These are phyloP conservation scores for Pterocarpus santalinus DNA, from an alignment of 306 rosid species.

Conservation along the genomic window DNA sequence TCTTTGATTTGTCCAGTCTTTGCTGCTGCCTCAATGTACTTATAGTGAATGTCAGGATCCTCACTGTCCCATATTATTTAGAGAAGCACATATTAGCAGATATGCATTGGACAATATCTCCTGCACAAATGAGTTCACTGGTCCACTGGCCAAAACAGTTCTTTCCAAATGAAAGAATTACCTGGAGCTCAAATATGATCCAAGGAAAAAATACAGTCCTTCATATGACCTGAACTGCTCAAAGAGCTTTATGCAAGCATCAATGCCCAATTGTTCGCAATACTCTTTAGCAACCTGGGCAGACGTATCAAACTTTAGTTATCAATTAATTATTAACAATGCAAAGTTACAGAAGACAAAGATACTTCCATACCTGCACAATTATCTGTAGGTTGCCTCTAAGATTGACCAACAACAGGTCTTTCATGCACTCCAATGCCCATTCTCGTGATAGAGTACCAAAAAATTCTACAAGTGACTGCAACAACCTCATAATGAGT, in stretches of 20 bases:
- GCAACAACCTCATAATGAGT: slow-evolving; percentile 48
- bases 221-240: slow-evolving; percentile 98
- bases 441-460: slow-evolving; percentile 95
- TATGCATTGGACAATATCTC: slow-evolving; percentile 20
- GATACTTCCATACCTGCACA: slow-evolving; percentile 73
- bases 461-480: slow-evolving; percentile 97
- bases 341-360: slow-evolving; percentile 16
- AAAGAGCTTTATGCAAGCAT: slow-evolving; percentile 91
- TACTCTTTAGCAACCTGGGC: slow-evolving; percentile 96
- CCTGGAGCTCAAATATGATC: slow-evolving; percentile 99
- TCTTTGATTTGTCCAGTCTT: slow-evolving; percentile 99
- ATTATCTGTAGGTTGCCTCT: slow-evolving; percentile 98
- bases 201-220: slow-evolving; percentile 96
- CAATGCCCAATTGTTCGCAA: slow-evolving; percentile 95
- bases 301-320: slow-evolving; percentile 42
- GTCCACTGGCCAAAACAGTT: slow-evolving; percentile 23
- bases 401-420: slow-evolving; percentile 94
- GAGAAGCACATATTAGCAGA: slow-evolving; percentile 39
- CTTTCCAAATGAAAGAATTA: slow-evolving; percentile 45
- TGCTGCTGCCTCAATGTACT: slow-evolving; percentile 99
- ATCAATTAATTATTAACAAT: slow-evolving; percentile 24
- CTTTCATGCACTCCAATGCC: slow-evolving; percentile 99
- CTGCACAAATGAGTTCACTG: slow-evolving; percentile 23
- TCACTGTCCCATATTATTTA: slow-evolving; percentile 74
- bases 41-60: slow-evolving; percentile 99